Evolutionary conservation across 2,329 filamentous ascomycete species (phyloP).

Genomic region (Exophiala aquamarina): DNA sequence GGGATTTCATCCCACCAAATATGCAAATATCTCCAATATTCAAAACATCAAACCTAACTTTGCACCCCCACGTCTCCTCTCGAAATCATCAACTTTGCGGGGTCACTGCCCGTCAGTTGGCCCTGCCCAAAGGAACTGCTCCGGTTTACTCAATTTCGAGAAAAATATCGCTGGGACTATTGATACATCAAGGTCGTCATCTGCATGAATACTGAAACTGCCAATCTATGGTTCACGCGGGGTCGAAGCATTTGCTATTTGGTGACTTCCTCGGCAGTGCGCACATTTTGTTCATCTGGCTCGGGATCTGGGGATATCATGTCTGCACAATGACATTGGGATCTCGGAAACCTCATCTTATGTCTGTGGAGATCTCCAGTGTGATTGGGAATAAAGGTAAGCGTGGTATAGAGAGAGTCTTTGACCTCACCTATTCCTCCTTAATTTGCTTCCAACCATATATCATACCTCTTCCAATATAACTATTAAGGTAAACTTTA

Average conservation of each 20-base stretch:
- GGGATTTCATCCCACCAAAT: too few species aligned
- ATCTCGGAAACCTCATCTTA: too few species aligned
- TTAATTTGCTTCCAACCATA: background rate
- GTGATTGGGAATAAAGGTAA: background rate
- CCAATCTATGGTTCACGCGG: background rate
- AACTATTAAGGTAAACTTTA: background rate
- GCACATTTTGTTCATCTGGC: too few species aligned
- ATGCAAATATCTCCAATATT: too few species aligned
- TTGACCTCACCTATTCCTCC: background rate
- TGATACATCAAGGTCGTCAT: background rate
- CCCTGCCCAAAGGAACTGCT: background rate
- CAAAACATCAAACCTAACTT: too few species aligned
- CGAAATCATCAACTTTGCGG: background rate
- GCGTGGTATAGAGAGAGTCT: too few species aligned
- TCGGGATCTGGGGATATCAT: too few species aligned
- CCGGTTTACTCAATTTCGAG: background rate
- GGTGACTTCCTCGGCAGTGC: background rate
- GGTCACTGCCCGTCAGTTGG: background rate
- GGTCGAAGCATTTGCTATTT: background rate
- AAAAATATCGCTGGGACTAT: background rate
- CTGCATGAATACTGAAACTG: background rate
- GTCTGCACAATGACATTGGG: too few species aligned
- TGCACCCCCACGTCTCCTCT: background rate
- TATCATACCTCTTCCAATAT: background rate
- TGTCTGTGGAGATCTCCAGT: background rate